phyloP scores from a whole-genome alignment of 805 yeast species.

The Ogataea polymorpha region DNA sequence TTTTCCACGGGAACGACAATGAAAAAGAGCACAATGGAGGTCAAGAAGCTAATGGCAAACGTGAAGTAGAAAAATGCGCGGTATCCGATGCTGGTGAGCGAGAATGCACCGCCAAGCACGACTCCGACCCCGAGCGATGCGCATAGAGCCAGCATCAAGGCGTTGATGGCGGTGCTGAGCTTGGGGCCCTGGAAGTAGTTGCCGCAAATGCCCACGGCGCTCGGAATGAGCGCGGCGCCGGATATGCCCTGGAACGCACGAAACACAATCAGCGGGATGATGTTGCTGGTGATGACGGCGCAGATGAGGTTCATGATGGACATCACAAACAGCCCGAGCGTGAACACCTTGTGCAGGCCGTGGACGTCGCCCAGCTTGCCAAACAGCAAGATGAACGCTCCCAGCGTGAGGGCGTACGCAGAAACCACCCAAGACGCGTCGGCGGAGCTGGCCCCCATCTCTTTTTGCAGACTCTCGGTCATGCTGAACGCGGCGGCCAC shows the following conservation, averaged over 20 bases:
- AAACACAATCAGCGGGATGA: constrained; percentile 38
- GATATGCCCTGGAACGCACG: constrained; percentile 45
- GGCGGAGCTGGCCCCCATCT: constrained; percentile 34
- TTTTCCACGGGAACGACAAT: constrained; percentile 30
- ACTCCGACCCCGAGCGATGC: constrained; percentile 37
- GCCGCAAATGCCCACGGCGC: constrained; percentile 21
- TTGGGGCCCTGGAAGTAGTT: constrained; percentile 22
- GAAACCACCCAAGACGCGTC: constrained; percentile 42
- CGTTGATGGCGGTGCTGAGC: constrained; percentile 14
- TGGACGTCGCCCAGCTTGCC: constrained; percentile 43
- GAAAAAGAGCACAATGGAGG: constrained; percentile 20
- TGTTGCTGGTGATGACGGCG: constrained; percentile 34
- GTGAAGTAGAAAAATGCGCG: constrained; percentile 37
- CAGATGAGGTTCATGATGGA: constrained; percentile 30
- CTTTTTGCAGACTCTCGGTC: constrained; percentile 31
- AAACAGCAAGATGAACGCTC: constrained; percentile 40
- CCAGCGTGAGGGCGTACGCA: constrained; percentile 42
- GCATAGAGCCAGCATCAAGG: constrained; percentile 21
- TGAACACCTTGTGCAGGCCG: constrained; percentile 36
- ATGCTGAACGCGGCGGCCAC: constrained; percentile 26
- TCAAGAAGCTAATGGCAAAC: constrained; percentile 29
- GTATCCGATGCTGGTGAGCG: constrained; percentile 36
- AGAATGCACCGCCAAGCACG: constrained; percentile 44
- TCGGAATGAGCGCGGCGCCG: constrained; percentile 41
- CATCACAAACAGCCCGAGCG: constrained; percentile 18